Conservation (phyloP, 306 rosid genomes). For the Castanea crenata region DNA sequence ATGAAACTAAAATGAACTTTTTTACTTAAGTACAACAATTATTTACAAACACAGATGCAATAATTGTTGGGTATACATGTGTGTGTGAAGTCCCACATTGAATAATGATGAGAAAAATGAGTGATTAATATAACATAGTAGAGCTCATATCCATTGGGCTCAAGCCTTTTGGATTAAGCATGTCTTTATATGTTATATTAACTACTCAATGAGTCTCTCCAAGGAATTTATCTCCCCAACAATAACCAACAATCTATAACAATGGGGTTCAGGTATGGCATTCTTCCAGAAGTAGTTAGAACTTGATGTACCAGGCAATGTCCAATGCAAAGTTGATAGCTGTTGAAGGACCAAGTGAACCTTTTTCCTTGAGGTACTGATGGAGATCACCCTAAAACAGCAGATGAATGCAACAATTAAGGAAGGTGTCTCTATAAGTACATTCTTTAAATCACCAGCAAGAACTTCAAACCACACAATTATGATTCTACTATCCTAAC, state of each 20-base stretch:
- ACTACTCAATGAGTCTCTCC: too few species aligned
- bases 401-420: slow-evolving; percentile 17
- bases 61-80: background rate
- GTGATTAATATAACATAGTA: too few species aligned
- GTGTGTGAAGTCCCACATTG: too few species aligned
- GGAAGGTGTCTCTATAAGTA: slow-evolving; percentile 23
- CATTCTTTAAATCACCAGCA: slow-evolving; percentile 11
- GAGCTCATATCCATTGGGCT: too few species aligned
- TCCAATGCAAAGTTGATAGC: slow-evolving; percentile 81
- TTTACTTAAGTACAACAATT: background rate
- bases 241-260: background rate
- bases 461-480: slow-evolving; percentile 8
- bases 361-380: slow-evolving; percentile 84
- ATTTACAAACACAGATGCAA: background rate
- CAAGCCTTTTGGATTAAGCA: too few species aligned
- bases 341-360: slow-evolving; percentile 64
- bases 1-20: background rate
- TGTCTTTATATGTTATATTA: too few species aligned
- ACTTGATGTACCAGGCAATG: slow-evolving; percentile 61
- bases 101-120: too few species aligned
- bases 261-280: background rate
- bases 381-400: slow-evolving; percentile 87
- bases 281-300: slow-evolving; percentile 13
- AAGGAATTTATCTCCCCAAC: too few species aligned
- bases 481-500: background rate